A percentile compares a stretch with the other conserved stretches of the same genome.
These are phyloP conservation scores for Mycena filopes DNA, from an alignment of 768 basidiomycete genomes.

Conservation along the genomic window DNA sequence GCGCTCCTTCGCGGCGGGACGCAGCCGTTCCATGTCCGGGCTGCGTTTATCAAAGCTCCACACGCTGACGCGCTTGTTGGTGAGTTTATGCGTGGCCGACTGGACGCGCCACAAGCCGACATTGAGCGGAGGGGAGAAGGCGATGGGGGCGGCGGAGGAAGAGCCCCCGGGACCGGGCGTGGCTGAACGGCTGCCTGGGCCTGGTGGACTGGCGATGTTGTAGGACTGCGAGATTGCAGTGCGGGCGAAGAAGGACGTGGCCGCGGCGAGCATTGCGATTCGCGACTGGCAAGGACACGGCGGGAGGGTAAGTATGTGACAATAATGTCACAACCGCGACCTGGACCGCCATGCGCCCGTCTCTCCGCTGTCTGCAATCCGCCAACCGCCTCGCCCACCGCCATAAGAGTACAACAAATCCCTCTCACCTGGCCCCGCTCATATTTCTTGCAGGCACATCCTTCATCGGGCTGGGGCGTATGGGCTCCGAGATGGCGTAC, in stretches of 20 bases:
- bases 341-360: conserved; percentile 59
- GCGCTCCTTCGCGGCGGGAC: conserved; percentile 72
- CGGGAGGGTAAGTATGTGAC: too few relatives aligned
- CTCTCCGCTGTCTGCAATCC: conserved; percentile 53
- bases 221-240: conserved; percentile 87
- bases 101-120: conserved; percentile 94
- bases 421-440: background rate
- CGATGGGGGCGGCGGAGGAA: conserved; percentile 52
- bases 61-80: conserved; percentile 88
- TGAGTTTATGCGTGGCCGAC: conserved; percentile 88
- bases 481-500: conserved; percentile 86
- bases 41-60: conserved; percentile 92
- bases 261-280: conserved; percentile 87
- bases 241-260: conserved; percentile 84
- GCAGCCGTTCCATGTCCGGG: conserved; percentile 77
- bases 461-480: conserved; percentile 89
- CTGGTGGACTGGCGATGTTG: conserved; percentile 61
- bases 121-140: conserved; percentile 63
- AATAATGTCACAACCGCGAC: too few relatives aligned
- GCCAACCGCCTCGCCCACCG: conserved; percentile 50
- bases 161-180: conserved; percentile 53
- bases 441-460: conserved; percentile 54
- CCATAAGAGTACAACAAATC: conserved; percentile 43
- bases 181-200: conserved; percentile 55
- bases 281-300: too few relatives aligned